Percentiles rank a stretch among this genome's conserved stretches.
Conservation (phyloP, 441 rosid species). For the Dalechampia spathulata region DNA sequence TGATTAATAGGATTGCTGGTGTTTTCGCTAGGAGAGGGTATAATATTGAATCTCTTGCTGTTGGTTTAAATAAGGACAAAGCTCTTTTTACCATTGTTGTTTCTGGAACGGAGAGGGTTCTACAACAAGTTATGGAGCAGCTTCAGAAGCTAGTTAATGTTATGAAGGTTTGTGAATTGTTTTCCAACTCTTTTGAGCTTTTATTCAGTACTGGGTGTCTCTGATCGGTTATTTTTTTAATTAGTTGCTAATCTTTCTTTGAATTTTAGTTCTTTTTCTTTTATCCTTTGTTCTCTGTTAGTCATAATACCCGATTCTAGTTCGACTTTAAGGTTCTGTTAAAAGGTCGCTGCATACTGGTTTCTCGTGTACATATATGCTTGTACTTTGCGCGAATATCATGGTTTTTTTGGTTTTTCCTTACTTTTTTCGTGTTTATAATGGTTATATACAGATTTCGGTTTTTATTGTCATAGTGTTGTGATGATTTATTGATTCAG, state of each 20-base stretch:
- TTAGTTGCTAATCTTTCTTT: not conserved
- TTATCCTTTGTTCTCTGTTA: too few relatives aligned
- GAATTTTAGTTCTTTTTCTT: not conserved
- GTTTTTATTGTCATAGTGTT: too few relatives aligned
- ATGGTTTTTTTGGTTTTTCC: too few relatives aligned
- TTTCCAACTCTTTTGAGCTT: not conserved
- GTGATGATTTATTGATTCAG: too few relatives aligned
- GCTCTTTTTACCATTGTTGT: conserved; percentile 83
- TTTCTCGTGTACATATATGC: too few relatives aligned
- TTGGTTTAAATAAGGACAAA: conserved; percentile 79
- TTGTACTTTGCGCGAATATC: too few relatives aligned
- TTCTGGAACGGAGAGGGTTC: conserved; percentile 60
- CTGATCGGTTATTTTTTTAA: too few relatives aligned
- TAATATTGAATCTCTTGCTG: conserved; percentile 87
- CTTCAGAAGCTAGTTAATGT: conserved; percentile 86
- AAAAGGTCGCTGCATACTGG: too few relatives aligned
- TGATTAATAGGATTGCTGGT: conserved; percentile 84
- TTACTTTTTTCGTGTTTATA: too few relatives aligned
- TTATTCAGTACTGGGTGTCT: not conserved
- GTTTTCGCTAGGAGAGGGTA: conserved; percentile 89
- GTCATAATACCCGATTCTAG: too few relatives aligned
- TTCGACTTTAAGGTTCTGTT: too few relatives aligned
- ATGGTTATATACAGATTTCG: too few relatives aligned
- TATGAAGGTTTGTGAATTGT: conserved; percentile 43
- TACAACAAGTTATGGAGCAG: conserved; percentile 76